These are phyloP conservation scores for Helotiales sp. DNA, from an alignment of 2,329 filamentous ascomycete species.

Conservation along the genomic window DNA sequence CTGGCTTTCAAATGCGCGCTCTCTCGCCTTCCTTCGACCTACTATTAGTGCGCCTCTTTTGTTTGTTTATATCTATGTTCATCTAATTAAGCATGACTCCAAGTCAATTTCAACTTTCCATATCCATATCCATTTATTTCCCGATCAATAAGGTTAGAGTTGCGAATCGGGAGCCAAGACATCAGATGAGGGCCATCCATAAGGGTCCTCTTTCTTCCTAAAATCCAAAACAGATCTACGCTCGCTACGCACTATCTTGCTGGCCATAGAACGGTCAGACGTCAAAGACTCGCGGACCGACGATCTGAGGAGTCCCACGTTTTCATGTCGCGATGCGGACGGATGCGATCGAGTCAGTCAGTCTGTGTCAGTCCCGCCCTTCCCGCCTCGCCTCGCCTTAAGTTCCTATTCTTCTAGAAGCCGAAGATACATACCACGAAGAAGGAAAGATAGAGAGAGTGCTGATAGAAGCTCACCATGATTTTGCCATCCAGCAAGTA, in stretches of 20 bases:
- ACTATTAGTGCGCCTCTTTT: background rate
- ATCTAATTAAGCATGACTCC: background rate
- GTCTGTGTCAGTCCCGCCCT: background rate
- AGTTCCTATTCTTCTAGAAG: background rate
- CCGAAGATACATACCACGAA: background rate
- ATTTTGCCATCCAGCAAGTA: background rate
- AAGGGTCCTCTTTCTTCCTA: background rate
- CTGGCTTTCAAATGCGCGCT: background rate
- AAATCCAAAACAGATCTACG: background rate
- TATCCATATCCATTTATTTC: background rate
- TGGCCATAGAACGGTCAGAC: background rate
- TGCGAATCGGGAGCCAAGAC: slow-evolving; percentile 1
- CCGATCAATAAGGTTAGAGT: slow-evolving; percentile 4
- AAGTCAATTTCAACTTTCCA: background rate
- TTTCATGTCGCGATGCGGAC: background rate
- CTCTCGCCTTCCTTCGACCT: background rate
- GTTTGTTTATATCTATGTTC: background rate
- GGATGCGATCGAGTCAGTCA: background rate
- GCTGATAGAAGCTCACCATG: background rate
- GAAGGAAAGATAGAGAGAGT: background rate
- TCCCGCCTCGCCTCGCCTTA: background rate
- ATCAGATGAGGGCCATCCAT: background rate
- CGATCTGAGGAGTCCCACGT: slow-evolving; percentile 5
- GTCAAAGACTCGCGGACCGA: background rate
- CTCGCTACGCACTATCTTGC: background rate